These are phyloP conservation scores for Trichoderma afroharzianum DNA, from an alignment of 2,329 filamentous ascomycete genomes.

Conservation along the genomic window DNA sequence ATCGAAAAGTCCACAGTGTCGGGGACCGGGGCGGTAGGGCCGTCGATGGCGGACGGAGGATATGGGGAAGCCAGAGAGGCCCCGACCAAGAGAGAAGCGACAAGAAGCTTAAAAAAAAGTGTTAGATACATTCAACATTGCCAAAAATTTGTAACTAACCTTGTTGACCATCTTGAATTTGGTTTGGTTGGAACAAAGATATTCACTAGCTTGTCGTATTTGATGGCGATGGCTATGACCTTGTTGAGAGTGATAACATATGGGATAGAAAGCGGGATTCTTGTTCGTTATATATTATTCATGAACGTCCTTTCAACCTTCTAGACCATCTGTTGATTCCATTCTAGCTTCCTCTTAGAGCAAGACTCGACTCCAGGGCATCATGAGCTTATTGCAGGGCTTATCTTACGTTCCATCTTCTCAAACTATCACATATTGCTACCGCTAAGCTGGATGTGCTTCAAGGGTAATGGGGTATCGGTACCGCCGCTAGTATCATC, in stretches of 20 bases:
- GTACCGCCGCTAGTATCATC: not conserved
- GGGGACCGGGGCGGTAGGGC: not conserved
- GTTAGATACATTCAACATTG: not conserved
- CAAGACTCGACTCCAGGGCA: not conserved
- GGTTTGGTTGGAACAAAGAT: not conserved
- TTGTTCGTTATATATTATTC: not conserved
- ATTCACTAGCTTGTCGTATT: not conserved
- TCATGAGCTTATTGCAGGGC: not conserved
- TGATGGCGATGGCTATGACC: not conserved
- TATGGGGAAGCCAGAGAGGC: slow-evolving; percentile 7
- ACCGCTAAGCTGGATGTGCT: not conserved
- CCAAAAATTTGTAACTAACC: not conserved
- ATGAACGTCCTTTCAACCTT: not conserved
- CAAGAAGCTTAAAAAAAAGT: not conserved
- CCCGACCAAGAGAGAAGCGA: slow-evolving; percentile 3
- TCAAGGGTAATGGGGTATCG: not conserved
- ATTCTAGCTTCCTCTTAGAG: not conserved
- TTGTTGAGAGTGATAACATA: not conserved
- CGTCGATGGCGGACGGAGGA: not conserved
- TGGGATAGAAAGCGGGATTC: not conserved
- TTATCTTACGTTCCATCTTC: not conserved
- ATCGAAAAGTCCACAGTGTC: slow-evolving; percentile 5
- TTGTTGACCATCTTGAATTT: slow-evolving; percentile 9
- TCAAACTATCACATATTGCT: not conserved
- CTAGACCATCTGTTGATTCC: not conserved